Base-by-base conservation (phyloP, 2,329 filamentous ascomycete species). In the Curvularia spicifera region DNA sequence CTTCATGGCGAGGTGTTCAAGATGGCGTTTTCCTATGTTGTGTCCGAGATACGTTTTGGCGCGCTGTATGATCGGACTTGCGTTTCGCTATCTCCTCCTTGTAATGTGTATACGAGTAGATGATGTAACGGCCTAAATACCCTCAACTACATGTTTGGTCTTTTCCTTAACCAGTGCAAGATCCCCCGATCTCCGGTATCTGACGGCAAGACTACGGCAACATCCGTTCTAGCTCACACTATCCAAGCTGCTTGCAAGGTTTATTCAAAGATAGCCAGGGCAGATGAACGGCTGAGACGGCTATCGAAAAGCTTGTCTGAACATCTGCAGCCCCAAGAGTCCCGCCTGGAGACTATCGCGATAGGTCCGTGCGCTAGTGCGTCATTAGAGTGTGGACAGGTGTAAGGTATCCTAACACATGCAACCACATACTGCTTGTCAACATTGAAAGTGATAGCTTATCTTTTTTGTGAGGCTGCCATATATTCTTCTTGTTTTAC, bases 301-400 rank as follows among this genome's bases (percentile, higher is more conserved):
- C 40, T 7, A 51, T 44, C 37, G 15, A 9, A 55, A 51, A 55
- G 53, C 53, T 55, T 55, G 12, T 55, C n/a, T 31, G 39, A 55
- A 55, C 29, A 29, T 28, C 31, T 5, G n/a, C 40, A 51, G n/a
- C 39, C 44, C 39, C 40, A 31, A 50, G 8, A 6, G n/a, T 28
- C 4, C 15, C 5, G 15, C 8, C 15, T 20, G n/a, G 13, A 24
- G 13, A 29, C 15, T 20, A n/a, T 40, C 42, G 18, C 50, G 42
- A 2, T 22, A 28, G 53, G 53, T 56, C 53, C 24, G 53, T 56
- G 53, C 53, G 15, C 4, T 33, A 10, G 33, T 20, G 12, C 33
- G 47, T 40, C 45, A 50, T 24, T 40, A 35, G 47, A n/a, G 5
- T 26, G 47, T 39, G 35, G 47, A 48, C 42, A 44, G 13, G 45